Percentiles rank a stretch among this genome's conserved stretches.
Evolutionary conservation across 805 yeast species (phyloP).

Genomic region (Lipomyces japonicus): DNA sequence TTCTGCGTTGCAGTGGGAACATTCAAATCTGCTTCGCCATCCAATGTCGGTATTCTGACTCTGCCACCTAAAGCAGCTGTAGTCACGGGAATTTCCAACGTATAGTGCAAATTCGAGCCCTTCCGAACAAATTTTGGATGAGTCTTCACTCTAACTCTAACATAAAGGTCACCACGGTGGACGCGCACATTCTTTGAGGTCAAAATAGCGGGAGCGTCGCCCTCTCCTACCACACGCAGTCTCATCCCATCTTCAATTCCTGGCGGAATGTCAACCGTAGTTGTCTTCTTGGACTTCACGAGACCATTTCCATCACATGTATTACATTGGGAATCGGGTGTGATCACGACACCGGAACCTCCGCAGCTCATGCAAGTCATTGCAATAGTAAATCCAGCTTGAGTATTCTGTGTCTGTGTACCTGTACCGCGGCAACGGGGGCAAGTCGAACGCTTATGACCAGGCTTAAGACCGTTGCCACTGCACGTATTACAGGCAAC

Average conservation of each 20-base stretch:
- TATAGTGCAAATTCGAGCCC: slow-evolving; percentile 62
- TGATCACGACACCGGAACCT: slow-evolving; percentile 81
- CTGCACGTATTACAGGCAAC: slow-evolving; percentile 75
- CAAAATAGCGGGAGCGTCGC: slow-evolving; percentile 68
- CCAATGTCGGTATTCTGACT: slow-evolving; percentile 84
- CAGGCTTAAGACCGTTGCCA: slow-evolving; percentile 80
- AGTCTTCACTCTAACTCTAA: slow-evolving; percentile 71
- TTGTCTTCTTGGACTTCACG: slow-evolving; percentile 58
- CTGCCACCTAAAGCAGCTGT: slow-evolving; percentile 96
- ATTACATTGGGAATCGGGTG: slow-evolving; percentile 63
- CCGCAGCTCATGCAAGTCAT: slow-evolving; percentile 84
- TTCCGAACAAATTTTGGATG: slow-evolving; percentile 68
- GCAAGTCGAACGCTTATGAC: slow-evolving; percentile 74
- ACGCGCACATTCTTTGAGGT: slow-evolving; percentile 61
- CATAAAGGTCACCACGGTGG: slow-evolving; percentile 80
- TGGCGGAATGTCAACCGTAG: slow-evolving; percentile 79
- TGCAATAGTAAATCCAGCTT: slow-evolving; percentile 96
- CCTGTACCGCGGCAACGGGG: slow-evolving; percentile 91
- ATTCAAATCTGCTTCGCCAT: slow-evolving; percentile 72
- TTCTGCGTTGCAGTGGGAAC: slow-evolving; percentile 81
- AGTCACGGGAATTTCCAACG: slow-evolving; percentile 76
- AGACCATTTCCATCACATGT: slow-evolving; percentile 92
- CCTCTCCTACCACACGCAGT: slow-evolving; percentile 78
- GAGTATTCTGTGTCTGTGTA: slow-evolving; percentile 73
- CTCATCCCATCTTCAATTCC: slow-evolving; percentile 87